A percentile compares a stretch with the other conserved stretches of the same genome.
Conservation (phyloP, 306 rosid genomes). For the Spatholobus suberectus region DNA sequence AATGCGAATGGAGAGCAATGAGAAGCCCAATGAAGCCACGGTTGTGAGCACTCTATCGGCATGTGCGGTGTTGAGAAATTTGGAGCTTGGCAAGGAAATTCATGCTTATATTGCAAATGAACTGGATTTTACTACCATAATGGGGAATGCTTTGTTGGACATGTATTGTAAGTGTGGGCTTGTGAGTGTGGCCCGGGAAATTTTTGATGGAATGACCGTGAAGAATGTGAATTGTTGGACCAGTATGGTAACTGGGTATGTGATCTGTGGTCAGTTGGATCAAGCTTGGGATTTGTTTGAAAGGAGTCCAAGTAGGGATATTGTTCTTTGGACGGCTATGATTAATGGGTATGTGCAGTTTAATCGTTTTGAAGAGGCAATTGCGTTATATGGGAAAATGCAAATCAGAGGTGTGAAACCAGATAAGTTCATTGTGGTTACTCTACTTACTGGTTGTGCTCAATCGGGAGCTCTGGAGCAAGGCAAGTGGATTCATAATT, state of each 20-base stretch:
- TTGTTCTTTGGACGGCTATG: conserved; percentile 84
- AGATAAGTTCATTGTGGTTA: conserved; percentile 64
- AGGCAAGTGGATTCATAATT: conserved; percentile 72
- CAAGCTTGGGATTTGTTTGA: conserved; percentile 74
- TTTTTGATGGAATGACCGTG: conserved; percentile 55
- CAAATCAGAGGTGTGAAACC: conserved; percentile 58
- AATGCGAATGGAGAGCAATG: conserved; percentile 58
- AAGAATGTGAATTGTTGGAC: conserved; percentile 82
- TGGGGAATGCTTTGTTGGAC: conserved; percentile 62
- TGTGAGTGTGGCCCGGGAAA: conserved; percentile 48
- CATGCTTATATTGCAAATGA: conserved; percentile 57
- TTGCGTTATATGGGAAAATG: conserved; percentile 65
- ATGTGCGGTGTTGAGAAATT: conserved; percentile 55
- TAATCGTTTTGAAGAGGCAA: conserved; percentile 64
- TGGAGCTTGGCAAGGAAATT: conserved; percentile 71
- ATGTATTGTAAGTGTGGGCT: conserved; percentile 74
- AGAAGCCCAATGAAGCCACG: conserved; percentile 66
- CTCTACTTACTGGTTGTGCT: conserved; percentile 81
- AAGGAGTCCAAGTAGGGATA: conserved; percentile 64
- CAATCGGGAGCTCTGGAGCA: conserved; percentile 72
- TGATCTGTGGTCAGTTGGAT: conserved; percentile 63
- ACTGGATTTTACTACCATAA: conserved; percentile 50
- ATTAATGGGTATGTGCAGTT: conserved; percentile 80
- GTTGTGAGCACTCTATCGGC: conserved; percentile 73
- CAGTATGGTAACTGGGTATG: conserved; percentile 72